Conservation (phyloP, 1,284 basidiomycete genomes). For the Ustilago shanxiensis region DNA sequence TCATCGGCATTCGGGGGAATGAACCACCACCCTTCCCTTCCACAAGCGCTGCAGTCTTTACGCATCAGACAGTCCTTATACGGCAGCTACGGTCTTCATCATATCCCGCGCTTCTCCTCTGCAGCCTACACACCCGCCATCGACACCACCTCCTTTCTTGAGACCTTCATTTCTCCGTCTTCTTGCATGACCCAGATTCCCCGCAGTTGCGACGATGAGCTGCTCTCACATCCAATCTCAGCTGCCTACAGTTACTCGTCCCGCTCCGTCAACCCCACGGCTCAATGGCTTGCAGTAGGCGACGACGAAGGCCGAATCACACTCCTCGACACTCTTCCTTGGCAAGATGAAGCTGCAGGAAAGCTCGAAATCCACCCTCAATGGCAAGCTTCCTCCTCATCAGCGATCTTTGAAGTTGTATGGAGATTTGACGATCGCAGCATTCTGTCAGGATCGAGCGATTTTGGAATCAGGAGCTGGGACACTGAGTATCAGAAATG, state of each 20-base stretch:
- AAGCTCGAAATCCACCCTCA: conserved; percentile 13
- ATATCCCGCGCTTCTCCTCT: background rate
- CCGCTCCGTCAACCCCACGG: conserved; percentile 40
- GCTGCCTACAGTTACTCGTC: conserved; percentile 59
- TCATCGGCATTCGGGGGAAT: conserved; percentile 18
- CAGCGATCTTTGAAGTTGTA: conserved; percentile 61
- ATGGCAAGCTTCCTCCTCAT: conserved; percentile 38
- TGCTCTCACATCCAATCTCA: conserved; percentile 54
- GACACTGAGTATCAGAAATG: conserved; percentile 59
- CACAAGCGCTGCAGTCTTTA: conserved; percentile 12
- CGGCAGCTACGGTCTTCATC: conserved; percentile 4
- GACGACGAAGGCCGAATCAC: conserved; percentile 66
- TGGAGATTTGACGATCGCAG: conserved; percentile 65
- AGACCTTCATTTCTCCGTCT: conserved; percentile 45
- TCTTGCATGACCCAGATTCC: conserved; percentile 23
- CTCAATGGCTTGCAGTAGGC: conserved; percentile 67
- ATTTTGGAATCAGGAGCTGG: conserved; percentile 64
- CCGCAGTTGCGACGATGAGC: conserved; percentile 20
- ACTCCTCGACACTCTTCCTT: conserved; percentile 58
- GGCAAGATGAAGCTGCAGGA: conserved; percentile 32
- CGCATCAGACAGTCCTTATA: conserved; percentile 18
- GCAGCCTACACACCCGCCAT: conserved; percentile 10
- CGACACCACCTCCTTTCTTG: conserved; percentile 37
- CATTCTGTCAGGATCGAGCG: conserved; percentile 60
- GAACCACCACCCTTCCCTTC: conserved; percentile 2